Percentiles rank a stretch among this genome's conserved stretches.
phyloP scores from a whole-genome alignment of 164 flowering plant genomes.

The Sextonia rubra region DNA sequence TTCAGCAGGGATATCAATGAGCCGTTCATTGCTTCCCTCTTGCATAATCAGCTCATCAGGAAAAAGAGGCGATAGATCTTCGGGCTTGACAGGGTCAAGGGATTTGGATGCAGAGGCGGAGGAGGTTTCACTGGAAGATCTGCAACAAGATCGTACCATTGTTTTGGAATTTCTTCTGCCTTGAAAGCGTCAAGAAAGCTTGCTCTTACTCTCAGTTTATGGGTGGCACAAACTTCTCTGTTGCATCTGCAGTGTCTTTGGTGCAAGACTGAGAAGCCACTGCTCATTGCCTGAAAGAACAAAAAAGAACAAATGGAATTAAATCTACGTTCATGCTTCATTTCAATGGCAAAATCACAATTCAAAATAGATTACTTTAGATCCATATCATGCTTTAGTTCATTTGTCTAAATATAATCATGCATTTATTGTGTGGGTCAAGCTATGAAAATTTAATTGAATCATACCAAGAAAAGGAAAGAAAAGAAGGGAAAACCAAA shows the following conservation, averaged over 20 bases:
- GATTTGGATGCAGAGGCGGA: conserved; percentile 77
- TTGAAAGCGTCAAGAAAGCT: conserved; percentile 12
- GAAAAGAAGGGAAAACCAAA: too few species aligned
- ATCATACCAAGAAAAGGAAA: too few species aligned
- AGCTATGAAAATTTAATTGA: not conserved
- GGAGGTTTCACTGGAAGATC: conserved; percentile 90
- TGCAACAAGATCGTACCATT: conserved; percentile 83
- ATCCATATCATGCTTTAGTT: not conserved
- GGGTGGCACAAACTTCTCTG: conserved; percentile 24
- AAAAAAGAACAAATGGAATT: not conserved
- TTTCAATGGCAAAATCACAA: not conserved
- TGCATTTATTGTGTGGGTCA: not conserved
- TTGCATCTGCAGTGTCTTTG: not conserved
- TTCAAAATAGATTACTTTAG: not conserved
- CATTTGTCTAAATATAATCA: not conserved
- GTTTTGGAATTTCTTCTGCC: conserved; percentile 48
- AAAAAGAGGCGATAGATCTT: conserved; percentile 78
- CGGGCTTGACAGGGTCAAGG: conserved; percentile 53
- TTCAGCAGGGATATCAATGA: conserved; percentile 78
- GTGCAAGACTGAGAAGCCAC: not conserved
- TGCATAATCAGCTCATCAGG: conserved; percentile 82
- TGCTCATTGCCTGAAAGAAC: conserved; percentile 2
- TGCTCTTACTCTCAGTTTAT: conserved; percentile 30
- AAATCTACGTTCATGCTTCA: not conserved
- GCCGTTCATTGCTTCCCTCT: conserved; percentile 60